A percentile compares a stretch with the other conserved stretches of the same genome.
Evolutionary conservation across 371 early-diverging fungal species (phyloP).

Genomic region (Mortierella sp.): DNA sequence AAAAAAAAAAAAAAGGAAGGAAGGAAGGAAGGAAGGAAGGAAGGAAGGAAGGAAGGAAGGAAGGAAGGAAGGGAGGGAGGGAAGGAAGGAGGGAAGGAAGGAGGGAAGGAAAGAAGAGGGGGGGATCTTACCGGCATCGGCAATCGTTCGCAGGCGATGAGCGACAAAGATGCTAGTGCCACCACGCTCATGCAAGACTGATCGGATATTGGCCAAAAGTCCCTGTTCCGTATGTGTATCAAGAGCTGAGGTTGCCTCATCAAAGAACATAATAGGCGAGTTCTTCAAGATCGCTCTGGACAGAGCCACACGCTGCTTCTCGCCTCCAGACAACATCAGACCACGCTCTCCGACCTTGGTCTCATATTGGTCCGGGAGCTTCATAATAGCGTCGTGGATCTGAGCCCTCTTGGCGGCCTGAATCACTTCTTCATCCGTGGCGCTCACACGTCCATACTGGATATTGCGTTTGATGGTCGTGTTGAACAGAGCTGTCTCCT

Average conservation of each 20-base stretch:
- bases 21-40: not conserved
- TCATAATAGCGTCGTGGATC: conserved; percentile 70
- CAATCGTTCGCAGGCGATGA: conserved; percentile 81
- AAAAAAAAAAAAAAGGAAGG: not conserved
- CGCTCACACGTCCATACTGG: conserved; percentile 67
- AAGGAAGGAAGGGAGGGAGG: not conserved
- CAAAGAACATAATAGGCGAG: conserved; percentile 85
- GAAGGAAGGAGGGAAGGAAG: not conserved
- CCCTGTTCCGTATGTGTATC: conserved; percentile 92
- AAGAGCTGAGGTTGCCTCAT: conserved; percentile 95
- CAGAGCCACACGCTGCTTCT: conserved; percentile 81
- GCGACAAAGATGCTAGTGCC: conserved; percentile 85
- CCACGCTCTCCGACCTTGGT: conserved; percentile 85
- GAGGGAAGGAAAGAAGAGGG: not conserved
- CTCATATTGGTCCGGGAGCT: conserved; percentile 72
- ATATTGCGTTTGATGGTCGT: conserved; percentile 80
- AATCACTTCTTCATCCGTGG: conserved; percentile 63
- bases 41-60: not conserved
- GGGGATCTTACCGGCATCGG: conserved; percentile 72
- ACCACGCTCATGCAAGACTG: conserved; percentile 67
- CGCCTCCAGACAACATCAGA: conserved; percentile 88
- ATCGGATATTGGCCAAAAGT: conserved; percentile 79
- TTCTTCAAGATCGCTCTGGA: conserved; percentile 85
- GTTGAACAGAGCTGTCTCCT: conserved; percentile 84
- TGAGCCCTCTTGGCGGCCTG: conserved; percentile 70